Evolutionary conservation across 2,329 filamentous ascomycete genomes (phyloP).

Genomic region (Curvularia eragrostidis): DNA sequence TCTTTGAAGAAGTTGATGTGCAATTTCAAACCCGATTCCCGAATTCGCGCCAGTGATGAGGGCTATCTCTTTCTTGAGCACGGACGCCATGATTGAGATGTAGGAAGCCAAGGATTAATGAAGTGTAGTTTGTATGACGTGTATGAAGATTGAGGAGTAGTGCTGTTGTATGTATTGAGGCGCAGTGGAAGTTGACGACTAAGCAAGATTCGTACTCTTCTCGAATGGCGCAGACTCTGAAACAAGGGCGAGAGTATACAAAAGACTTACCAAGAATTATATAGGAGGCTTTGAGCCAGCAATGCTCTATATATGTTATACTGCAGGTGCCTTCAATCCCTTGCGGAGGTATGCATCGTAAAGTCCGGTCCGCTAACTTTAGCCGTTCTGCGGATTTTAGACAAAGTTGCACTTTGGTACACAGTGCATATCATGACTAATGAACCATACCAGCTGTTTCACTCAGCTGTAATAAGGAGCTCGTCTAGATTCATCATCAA

Average conservation of each 20-base stretch:
- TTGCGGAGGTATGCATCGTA: not conserved
- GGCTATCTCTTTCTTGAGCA: slow-evolving; percentile 38
- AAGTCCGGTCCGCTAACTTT: slow-evolving; percentile 5
- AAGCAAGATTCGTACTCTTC: not conserved
- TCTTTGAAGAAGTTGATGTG: slow-evolving; percentile 48
- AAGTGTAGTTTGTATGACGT: not conserved
- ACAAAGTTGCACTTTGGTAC: not conserved
- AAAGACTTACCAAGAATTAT: not conserved
- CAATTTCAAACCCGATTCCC: slow-evolving; percentile 59
- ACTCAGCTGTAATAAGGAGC: too few relatives aligned
- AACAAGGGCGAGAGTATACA: not conserved
- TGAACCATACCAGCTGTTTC: not conserved
- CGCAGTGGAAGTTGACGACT: not conserved
- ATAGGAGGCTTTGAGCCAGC: too few relatives aligned
- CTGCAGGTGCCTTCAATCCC: not conserved
- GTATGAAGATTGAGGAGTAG: not conserved
- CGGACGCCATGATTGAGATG: slow-evolving; percentile 17
- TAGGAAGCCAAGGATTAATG: not conserved
- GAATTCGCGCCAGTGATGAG: slow-evolving; percentile 54
- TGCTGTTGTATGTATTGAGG: not conserved
- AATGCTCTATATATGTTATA: not conserved
- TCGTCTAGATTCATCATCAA: too few relatives aligned
- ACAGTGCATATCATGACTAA: not conserved
- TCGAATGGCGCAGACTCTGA: not conserved
- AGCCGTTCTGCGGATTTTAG: not conserved